Base-by-base conservation (phyloP, 2,329 filamentous ascomycete genomes). In the Ceratocystis albifundus region DNA sequence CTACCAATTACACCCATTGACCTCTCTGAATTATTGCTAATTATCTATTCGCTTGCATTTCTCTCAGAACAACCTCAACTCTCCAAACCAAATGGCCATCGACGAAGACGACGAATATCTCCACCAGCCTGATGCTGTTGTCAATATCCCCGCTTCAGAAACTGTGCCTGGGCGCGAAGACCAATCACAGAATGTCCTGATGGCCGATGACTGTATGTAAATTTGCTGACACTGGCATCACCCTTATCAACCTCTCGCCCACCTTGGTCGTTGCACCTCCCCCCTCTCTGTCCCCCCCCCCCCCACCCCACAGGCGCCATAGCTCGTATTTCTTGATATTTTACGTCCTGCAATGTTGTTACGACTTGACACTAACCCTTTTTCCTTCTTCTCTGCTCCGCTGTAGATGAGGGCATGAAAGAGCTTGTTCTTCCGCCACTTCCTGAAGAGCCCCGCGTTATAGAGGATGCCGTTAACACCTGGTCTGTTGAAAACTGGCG, bases 401-500 rank as follows among this genome's bases (percentile, higher is more conserved):
- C 45, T 41, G 32, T 67, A 92, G 88, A 85, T 77, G 89, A 95
- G 70, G 88, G 89, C 62, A 96, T 97, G 84, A 88, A 88, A 78
- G 86, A 89, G 71, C 79, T 87, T 70, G 85, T 91, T 70, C 82
- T 97, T 68, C 85, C 86, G 10, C 85, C 87, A 65, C 79, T 91
- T 61, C 71, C 78, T 69, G 86, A 90, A 70, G 90, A 96, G 70
- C 85, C 92, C 69, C 88, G 90, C 73, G 87, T 88, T 44, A 82
- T 93, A 69, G 87, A 87, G 65, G 90, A 96, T 74, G 81, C 81
- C 50, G 78, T 87, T 71, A 75, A 89, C 76, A 96, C 90, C 72
- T 99, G 94, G 94, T 85, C 89, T 36, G 90, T 99, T 69, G 82
- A 89, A 71, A 82, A 88, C 69, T 99, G 93, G 92, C 83, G 88